Conservation (phyloP, 1,284 basidiomycete species). For the Rhodotorula sp. region DNA sequence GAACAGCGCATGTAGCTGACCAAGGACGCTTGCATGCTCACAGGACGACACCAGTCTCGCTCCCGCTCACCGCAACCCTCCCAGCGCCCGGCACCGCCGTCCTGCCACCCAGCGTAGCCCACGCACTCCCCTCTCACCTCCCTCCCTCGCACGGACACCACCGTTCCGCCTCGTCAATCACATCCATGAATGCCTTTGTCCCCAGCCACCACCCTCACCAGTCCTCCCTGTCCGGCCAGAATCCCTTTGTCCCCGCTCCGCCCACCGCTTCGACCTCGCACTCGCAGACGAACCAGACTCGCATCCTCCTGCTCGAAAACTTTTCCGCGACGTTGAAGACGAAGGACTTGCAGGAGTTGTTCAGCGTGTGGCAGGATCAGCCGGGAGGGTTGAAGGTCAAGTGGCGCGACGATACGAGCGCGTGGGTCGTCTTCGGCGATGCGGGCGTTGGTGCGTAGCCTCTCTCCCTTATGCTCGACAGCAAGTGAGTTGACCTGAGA, state of each 20-base stretch:
- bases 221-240: neutral
- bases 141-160: neutral
- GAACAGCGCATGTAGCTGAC: too few relatives aligned
- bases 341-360: slow-evolving; percentile 87
- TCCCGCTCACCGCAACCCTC: neutral
- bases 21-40: too few relatives aligned
- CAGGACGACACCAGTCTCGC: neutral
- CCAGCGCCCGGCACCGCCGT: neutral
- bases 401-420: slow-evolving; percentile 95
- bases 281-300: slow-evolving; percentile 55
- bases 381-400: slow-evolving; percentile 97
- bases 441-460: slow-evolving; percentile 52
- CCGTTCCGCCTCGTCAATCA: neutral
- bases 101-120: neutral
- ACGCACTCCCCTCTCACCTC: neutral
- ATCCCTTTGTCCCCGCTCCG: neutral
- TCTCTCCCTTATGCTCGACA: neutral
- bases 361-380: slow-evolving; percentile 81
- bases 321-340: slow-evolving; percentile 96
- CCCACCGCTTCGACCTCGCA: too few relatives aligned
- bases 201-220: neutral
- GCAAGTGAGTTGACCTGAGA: neutral
- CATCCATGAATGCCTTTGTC: neutral
- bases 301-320: slow-evolving; percentile 85
- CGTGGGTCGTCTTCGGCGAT: slow-evolving; percentile 85